Conservation (phyloP, 179 eudicot genomes). For the Silene noctiflora region DNA sequence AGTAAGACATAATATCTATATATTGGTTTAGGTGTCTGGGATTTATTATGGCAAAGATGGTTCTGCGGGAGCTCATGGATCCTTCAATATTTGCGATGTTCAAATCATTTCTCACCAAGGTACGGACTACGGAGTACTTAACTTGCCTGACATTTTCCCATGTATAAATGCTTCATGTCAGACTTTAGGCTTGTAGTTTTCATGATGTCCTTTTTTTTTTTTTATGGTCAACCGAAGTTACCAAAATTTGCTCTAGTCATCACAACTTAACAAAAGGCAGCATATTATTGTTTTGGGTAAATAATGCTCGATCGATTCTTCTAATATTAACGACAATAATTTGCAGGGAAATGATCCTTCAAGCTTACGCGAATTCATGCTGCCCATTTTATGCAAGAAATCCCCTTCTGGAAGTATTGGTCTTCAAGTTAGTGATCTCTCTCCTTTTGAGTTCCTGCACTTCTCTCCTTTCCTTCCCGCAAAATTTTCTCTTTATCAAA, state of each 20-base stretch:
- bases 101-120: constrained; percentile 86
- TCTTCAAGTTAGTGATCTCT: constrained; percentile 64
- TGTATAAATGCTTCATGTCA: not conserved
- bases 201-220: not conserved
- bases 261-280: not conserved
- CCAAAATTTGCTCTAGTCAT: not conserved
- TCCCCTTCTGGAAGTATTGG: constrained; percentile 73
- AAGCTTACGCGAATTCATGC: constrained; percentile 89
- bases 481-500: not conserved
- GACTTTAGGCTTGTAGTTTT: not conserved
- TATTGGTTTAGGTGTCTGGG: constrained; percentile 71
- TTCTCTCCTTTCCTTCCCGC: not conserved
- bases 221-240: not conserved
- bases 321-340: not conserved
- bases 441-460: not conserved
- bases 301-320: not conserved
- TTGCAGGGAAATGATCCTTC: constrained; percentile 82
- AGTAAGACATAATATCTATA: constrained; percentile 3
- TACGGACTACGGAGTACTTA: constrained; percentile 13
- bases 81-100: constrained; percentile 67
- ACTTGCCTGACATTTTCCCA: not conserved
- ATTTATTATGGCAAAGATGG: constrained; percentile 97
- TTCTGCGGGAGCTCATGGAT: constrained; percentile 92
- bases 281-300: not conserved
- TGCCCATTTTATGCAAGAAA: constrained; percentile 52